A percentile compares a stretch with the other conserved stretches of the same genome.
These are phyloP conservation scores for Phytophthora cryptogea DNA, from an alignment of 352 stramenopile species.

Conservation along the genomic window DNA sequence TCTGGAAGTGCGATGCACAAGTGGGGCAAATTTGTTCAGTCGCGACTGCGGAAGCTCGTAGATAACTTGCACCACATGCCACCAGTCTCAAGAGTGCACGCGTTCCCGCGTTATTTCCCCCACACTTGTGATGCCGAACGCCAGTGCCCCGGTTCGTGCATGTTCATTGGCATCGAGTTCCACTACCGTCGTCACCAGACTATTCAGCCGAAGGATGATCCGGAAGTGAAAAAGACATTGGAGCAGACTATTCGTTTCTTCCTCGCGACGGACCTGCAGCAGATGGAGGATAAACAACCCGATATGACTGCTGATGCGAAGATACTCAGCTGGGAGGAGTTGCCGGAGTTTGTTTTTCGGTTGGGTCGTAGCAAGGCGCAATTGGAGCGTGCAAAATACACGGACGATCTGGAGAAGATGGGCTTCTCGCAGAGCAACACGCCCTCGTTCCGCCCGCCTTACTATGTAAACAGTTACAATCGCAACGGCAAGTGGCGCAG, in stretches of 20 bases:
- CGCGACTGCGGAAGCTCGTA: slow-evolving; percentile 77
- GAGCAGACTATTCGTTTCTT: slow-evolving; percentile 86
- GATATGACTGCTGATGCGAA: slow-evolving; percentile 65
- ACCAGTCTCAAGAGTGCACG: slow-evolving; percentile 62
- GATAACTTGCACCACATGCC: slow-evolving; percentile 74
- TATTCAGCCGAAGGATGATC: slow-evolving; percentile 59
- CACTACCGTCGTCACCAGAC: slow-evolving; percentile 45
- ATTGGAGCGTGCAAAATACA: slow-evolving; percentile 63
- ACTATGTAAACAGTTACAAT: slow-evolving; percentile 51
- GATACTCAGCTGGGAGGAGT: slow-evolving; percentile 61
- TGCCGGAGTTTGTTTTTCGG: slow-evolving; percentile 77
- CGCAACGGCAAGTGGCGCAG: slow-evolving; percentile 57
- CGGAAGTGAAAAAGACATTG: slow-evolving; percentile 69
- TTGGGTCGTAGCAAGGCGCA: slow-evolving; percentile 47
- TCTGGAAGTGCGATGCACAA: slow-evolving; percentile 72
- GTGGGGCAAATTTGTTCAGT: slow-evolving; percentile 85
- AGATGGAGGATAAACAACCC: slow-evolving; percentile 73
- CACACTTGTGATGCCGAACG: slow-evolving; percentile 47
- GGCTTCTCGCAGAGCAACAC: slow-evolving; percentile 55
- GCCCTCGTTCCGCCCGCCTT: slow-evolving; percentile 48
- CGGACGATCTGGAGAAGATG: slow-evolving; percentile 62
- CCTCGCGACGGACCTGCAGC: slow-evolving; percentile 81
- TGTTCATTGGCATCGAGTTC: slow-evolving; percentile 87
- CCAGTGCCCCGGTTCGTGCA: slow-evolving; percentile 58
- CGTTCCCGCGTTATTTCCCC: slow-evolving; percentile 70